These are phyloP conservation scores for Endocarpon pusillum DNA, from an alignment of 495 filamentous ascomycete species.

Conservation along the genomic window DNA sequence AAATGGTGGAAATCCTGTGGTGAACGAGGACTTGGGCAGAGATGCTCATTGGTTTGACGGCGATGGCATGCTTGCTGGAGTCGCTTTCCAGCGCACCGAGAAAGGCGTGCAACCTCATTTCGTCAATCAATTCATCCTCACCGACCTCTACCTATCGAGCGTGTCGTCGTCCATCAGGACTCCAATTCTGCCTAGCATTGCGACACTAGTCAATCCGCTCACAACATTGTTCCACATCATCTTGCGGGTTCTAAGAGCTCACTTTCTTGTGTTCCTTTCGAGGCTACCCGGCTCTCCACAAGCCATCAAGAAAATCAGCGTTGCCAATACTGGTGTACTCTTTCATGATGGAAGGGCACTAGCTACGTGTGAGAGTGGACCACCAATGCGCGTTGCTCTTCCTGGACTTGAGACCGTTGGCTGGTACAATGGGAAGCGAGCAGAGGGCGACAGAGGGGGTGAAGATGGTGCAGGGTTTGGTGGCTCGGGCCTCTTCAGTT, in stretches of 20 bases:
- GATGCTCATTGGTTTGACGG: constrained; percentile 55
- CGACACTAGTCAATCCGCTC: constrained; percentile 37
- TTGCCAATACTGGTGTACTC: constrained; percentile 42
- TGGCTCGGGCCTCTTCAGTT: constrained; percentile 30
- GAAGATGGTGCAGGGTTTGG: constrained; percentile 24
- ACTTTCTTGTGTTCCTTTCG: constrained; percentile 35
- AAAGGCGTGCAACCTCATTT: constrained; percentile 34
- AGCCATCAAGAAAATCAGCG: constrained; percentile 41
- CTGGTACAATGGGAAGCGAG: constrained; percentile 41
- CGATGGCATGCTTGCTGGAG: constrained; percentile 52
- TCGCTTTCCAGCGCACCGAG: constrained; percentile 30
- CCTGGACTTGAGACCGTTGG: constrained; percentile 44
- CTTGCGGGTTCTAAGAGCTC: constrained; percentile 28
- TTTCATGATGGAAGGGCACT: constrained; percentile 50
- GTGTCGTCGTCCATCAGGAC: constrained; percentile 23
- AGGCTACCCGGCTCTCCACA: constrained; percentile 33
- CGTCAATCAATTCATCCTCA: constrained; percentile 46
- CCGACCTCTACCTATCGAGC: constrained; percentile 39
- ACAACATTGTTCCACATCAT: constrained; percentile 25
- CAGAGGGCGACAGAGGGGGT: constrained; percentile 26
- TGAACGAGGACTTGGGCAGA: constrained; percentile 34
- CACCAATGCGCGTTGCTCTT: constrained; percentile 42
- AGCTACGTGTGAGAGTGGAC: constrained; percentile 49
- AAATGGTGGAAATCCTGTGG: constrained; percentile 52
- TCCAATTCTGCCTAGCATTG: constrained; percentile 42